Percentiles rank a stretch among this genome's conserved stretches.
Evolutionary conservation across 129 eudicot species (phyloP).

Genomic region (Flaveria brownii): DNA sequence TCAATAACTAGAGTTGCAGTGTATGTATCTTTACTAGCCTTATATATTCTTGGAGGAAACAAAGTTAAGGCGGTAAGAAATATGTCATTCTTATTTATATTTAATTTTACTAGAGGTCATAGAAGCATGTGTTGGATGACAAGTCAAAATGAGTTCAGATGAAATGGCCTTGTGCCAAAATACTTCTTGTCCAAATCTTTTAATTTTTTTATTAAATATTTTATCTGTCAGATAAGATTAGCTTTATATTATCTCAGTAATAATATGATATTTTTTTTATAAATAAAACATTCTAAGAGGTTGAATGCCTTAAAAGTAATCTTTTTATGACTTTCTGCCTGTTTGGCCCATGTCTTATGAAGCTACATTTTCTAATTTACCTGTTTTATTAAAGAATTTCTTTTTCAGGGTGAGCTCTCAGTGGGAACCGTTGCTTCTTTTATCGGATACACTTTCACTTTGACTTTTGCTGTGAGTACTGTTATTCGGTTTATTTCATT

Average conservation of each 20-base stretch:
- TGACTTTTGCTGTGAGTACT: constrained; percentile 91
- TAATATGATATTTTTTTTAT: background rate
- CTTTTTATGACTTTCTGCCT: background rate
- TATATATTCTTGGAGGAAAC: constrained; percentile 93
- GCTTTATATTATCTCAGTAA: background rate
- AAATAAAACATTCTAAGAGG: background rate
- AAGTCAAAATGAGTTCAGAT: background rate
- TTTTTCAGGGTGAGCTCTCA: constrained; percentile 84
- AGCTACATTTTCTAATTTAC: background rate
- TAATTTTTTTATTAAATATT: background rate
- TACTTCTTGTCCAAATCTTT: background rate
- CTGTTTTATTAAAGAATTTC: background rate
- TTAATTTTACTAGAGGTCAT: background rate
- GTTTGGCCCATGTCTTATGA: background rate
- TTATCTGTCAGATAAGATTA: background rate
- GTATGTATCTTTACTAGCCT: constrained; percentile 80
- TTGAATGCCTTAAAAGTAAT: background rate
- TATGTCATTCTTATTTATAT: constrained; percentile 9
- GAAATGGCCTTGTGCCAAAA: background rate
- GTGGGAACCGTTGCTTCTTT: constrained; percentile 95
- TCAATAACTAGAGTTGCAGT: constrained; percentile 94
- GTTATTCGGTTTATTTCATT: constrained; percentile 25
- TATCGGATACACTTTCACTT: constrained; percentile 92
- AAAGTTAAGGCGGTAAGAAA: constrained; percentile 90
- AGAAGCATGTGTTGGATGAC: background rate